phyloP scores from a whole-genome alignment of 768 basidiomycete genomes.

The Termitomyces bulborhizus region DNA sequence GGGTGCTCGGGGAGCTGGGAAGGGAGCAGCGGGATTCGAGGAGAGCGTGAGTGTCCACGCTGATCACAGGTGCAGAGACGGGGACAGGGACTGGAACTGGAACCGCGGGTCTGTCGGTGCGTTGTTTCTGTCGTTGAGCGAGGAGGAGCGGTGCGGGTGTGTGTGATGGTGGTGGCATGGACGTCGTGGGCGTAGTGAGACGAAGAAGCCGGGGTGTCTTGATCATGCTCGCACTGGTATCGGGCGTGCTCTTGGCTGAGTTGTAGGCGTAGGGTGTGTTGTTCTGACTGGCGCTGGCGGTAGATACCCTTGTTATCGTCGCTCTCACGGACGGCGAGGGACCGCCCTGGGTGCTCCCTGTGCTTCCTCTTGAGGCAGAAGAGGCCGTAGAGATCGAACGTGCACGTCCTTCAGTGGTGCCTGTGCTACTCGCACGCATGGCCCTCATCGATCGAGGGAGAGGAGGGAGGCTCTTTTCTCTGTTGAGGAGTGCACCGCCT shows the following conservation, averaged over 20 bases:
- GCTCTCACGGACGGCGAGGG: background rate
- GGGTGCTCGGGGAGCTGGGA: constrained; percentile 9
- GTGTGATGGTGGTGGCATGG: background rate
- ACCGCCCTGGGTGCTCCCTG: background rate
- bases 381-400: background rate
- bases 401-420: background rate
- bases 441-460: background rate
- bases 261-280: background rate
- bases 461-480: constrained; percentile 1
- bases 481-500: background rate
- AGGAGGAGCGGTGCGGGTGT: constrained; percentile 19
- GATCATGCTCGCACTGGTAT: background rate
- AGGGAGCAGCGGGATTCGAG: constrained; percentile 14
- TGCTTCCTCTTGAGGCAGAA: background rate
- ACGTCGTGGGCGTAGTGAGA: background rate
- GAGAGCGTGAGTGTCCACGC: constrained; percentile 17
- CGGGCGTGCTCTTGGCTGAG: background rate
- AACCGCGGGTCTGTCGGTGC: background rate
- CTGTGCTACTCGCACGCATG: background rate
- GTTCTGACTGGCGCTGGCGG: background rate
- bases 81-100: background rate
- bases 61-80: background rate
- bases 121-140: constrained; percentile 12
- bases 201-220: background rate
- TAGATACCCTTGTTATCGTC: background rate